Evolutionary conservation across 768 basidiomycete species (phyloP).

Genomic region (Auricularia sp.): DNA sequence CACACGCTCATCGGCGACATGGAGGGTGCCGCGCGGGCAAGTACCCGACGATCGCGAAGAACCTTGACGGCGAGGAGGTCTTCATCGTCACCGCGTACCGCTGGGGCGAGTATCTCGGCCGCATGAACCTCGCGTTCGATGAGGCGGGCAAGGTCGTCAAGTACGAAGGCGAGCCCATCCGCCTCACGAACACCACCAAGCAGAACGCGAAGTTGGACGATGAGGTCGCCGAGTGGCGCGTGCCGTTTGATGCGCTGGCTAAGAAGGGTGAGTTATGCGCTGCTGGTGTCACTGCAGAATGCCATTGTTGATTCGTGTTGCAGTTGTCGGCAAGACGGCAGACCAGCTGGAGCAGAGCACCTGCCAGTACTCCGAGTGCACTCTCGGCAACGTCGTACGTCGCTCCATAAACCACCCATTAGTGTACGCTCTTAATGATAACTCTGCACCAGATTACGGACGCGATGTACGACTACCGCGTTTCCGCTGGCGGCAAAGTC

Average conservation of each 20-base stretch:
- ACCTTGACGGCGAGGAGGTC: slow-evolving; percentile 35
- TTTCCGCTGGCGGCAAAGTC: slow-evolving; percentile 16
- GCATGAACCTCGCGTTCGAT: slow-evolving; percentile 34
- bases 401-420: too few species aligned
- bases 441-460: slow-evolving; percentile 21
- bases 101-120: slow-evolving; percentile 38
- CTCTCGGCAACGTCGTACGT: slow-evolving; percentile 27
- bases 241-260: slow-evolving; percentile 27
- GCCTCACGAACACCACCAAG: slow-evolving; percentile 27
- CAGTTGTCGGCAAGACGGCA: slow-evolving; percentile 27
- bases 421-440: too few species aligned
- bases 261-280: slow-evolving; percentile 8
- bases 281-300: too few species aligned
- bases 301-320: too few species aligned
- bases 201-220: slow-evolving; percentile 28
- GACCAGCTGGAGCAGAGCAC: slow-evolving; percentile 27
- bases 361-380: slow-evolving; percentile 35
- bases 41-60: slow-evolving; percentile 35
- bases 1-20: slow-evolving; percentile 36
- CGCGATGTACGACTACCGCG: slow-evolving; percentile 29
- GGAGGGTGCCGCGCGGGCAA: slow-evolving; percentile 26
- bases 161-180: slow-evolving; percentile 34
- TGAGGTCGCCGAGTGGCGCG: slow-evolving; percentile 29
- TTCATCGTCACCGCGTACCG: slow-evolving; percentile 37
- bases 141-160: slow-evolving; percentile 27